A percentile compares a stretch with the other conserved stretches of the same genome.
Evolutionary conservation across 495 filamentous ascomycete species (phyloP).

Genomic region (Tuber brumale): DNA sequence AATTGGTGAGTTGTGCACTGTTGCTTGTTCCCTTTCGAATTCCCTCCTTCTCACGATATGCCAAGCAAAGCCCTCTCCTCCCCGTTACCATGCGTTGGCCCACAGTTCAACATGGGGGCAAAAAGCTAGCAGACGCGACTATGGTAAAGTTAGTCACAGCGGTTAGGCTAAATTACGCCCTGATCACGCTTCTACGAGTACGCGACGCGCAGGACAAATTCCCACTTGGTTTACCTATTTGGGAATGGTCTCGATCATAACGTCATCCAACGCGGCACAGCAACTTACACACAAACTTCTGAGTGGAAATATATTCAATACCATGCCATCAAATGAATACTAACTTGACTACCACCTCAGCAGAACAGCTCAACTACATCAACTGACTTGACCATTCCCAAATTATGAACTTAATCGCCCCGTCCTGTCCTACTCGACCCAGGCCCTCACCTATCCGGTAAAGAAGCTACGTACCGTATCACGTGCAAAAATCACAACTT

Average conservation of each 20-base stretch:
- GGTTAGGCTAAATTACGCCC: not conserved
- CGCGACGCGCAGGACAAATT: not conserved
- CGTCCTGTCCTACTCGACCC: slow-evolving; percentile 54
- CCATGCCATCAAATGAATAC: slow-evolving; percentile 51
- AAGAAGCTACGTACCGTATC: slow-evolving; percentile 47
- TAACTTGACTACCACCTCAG: slow-evolving; percentile 83
- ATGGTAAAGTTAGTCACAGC: not conserved
- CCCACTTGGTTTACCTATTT: not conserved
- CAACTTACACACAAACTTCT: not conserved
- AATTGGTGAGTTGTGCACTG: not conserved
- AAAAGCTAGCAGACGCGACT: not conserved
- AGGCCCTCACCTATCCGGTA: slow-evolving; percentile 56
- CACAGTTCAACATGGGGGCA: not conserved
- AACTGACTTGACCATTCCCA: slow-evolving; percentile 83
- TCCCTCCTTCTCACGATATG: not conserved
- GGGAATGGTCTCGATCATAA: not conserved
- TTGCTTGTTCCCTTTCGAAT: not conserved
- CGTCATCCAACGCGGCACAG: not conserved
- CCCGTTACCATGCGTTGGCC: not conserved
- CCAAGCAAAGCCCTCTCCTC: not conserved
- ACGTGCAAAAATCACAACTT: not conserved
- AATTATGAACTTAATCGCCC: slow-evolving; percentile 44
- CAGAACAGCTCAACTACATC: slow-evolving; percentile 72
- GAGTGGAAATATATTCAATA: not conserved
- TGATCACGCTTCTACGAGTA: not conserved